Conservation (phyloP, 78 protist genomes). For the Chrysochromulina tobinii region DNA sequence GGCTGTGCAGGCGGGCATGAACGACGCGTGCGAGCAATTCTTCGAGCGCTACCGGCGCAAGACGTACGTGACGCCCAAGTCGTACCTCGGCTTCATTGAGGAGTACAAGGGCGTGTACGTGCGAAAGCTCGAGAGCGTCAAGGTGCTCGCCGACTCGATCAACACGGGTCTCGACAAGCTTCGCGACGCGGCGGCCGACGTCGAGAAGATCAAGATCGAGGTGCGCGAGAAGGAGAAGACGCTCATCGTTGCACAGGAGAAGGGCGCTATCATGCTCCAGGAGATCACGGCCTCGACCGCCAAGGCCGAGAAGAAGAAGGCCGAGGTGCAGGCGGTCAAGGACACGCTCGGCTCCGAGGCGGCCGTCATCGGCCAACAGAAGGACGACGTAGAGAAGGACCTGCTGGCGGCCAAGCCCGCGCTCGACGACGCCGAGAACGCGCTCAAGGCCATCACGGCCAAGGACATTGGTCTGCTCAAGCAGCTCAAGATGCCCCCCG, state of each 20-base stretch:
- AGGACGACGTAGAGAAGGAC: slow-evolving; percentile 74
- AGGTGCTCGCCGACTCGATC: slow-evolving; percentile 54
- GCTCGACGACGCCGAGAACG: slow-evolving; percentile 75
- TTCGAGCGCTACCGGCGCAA: slow-evolving; percentile 77
- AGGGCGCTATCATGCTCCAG: slow-evolving; percentile 63
- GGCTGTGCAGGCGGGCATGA: slow-evolving; percentile 61
- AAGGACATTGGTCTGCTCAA: slow-evolving; percentile 70
- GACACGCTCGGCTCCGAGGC: slow-evolving; percentile 53
- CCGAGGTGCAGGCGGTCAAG: slow-evolving; percentile 58
- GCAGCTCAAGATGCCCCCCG: slow-evolving; percentile 74
- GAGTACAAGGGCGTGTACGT: slow-evolving; percentile 67
- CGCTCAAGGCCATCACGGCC: slow-evolving; percentile 70
- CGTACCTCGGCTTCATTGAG: slow-evolving; percentile 81
- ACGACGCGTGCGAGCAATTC: slow-evolving; percentile 62
- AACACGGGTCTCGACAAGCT: slow-evolving; percentile 83
- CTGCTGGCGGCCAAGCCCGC: slow-evolving; percentile 75
- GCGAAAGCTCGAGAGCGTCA: slow-evolving; percentile 62
- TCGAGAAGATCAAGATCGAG: slow-evolving; percentile 72
- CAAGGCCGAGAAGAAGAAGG: slow-evolving; percentile 74
- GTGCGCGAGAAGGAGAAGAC: slow-evolving; percentile 72
- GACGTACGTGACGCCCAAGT: slow-evolving; percentile 87
- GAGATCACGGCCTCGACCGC: slow-evolving; percentile 64
- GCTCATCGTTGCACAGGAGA: slow-evolving; percentile 60
- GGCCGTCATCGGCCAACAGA: slow-evolving; percentile 52
- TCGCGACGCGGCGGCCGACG: slow-evolving; percentile 66